Percentiles rank a stretch among this genome's conserved stretches.
phyloP scores from a whole-genome alignment of 257 asterid genomes.

The Eucommia ulmoides region DNA sequence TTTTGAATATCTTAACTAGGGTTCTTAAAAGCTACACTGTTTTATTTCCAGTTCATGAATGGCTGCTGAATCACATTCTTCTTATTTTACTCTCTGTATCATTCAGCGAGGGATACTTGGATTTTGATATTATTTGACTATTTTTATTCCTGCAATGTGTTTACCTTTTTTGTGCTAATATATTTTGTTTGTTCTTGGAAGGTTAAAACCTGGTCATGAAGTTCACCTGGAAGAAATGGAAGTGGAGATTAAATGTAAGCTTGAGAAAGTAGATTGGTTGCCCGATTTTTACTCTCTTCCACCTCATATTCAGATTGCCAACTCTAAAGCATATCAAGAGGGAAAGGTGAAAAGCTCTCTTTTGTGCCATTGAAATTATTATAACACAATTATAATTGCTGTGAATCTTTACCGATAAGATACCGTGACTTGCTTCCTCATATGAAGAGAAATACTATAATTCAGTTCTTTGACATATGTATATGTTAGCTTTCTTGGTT shows the following conservation, averaged over 20 bases:
- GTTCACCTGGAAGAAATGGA: slow-evolving; percentile 45
- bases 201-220: slow-evolving; percentile 70
- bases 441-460: not conserved
- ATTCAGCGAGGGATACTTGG: not conserved
- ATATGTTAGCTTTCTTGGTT: too few species aligned
- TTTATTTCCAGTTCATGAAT: not conserved
- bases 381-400: not conserved
- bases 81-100: not conserved
- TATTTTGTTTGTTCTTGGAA: slow-evolving; percentile 15
- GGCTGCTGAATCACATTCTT: not conserved
- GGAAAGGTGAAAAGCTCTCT: slow-evolving; percentile 50
- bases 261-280: slow-evolving; percentile 57
- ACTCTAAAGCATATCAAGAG: slow-evolving; percentile 60
- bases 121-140: not conserved
- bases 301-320: slow-evolving; percentile 57
- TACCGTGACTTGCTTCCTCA: not conserved
- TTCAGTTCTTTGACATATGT: not conserved
- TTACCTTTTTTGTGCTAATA: slow-evolving; percentile 2
- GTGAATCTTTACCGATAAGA: not conserved
- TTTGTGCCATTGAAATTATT: not conserved
- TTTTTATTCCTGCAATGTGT: slow-evolving; percentile 2
- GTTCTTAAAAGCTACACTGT: too few species aligned
- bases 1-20: not conserved
- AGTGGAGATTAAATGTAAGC: slow-evolving; percentile 49
- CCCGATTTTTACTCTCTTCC: slow-evolving; percentile 66